Conservation (phyloP, 129 eudicot genomes). For the Glebionis coronaria region DNA sequence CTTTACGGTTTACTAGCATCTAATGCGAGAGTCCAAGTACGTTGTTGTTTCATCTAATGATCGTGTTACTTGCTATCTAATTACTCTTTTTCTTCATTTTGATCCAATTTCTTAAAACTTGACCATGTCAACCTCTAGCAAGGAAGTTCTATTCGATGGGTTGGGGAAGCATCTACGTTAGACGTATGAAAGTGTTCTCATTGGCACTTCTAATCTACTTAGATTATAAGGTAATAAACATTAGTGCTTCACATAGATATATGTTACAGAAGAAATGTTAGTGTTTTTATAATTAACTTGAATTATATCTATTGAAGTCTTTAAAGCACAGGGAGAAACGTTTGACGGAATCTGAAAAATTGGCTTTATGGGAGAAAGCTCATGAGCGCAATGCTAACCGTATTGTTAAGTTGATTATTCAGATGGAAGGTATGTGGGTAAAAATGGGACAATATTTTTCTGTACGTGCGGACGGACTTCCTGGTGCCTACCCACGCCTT, state of each 20-base stretch:
- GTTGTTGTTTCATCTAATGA: constrained; percentile 13
- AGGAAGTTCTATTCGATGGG: constrained; percentile 46
- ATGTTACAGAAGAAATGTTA: neutral
- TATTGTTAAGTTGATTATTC: constrained; percentile 61
- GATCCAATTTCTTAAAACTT: neutral
- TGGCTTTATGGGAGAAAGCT: constrained; percentile 71
- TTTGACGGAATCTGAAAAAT: constrained; percentile 50
- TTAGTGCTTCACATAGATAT: neutral
- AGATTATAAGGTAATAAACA: constrained; percentile 74
- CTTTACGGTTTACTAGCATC: neutral
- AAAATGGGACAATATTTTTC: constrained; percentile 94
- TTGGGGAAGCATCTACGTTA: constrained; percentile 71
- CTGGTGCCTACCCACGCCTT: constrained; percentile 65
- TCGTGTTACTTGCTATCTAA: neutral
- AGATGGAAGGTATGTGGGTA: constrained; percentile 91
- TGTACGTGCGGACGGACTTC: constrained; percentile 91
- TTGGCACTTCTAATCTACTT: constrained; percentile 73
- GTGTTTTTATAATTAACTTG: neutral
- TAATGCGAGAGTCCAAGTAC: neutral
- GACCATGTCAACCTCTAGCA: constrained; percentile 3
- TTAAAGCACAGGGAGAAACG: constrained; percentile 83
- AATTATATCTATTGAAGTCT: constrained; percentile 37
- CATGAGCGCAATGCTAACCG: constrained; percentile 96
- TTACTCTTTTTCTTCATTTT: constrained; percentile 1
- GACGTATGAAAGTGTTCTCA: constrained; percentile 76